Conservation (phyloP, 371 early-diverging fungal species). For the Neoconidiobolus thromboides region DNA sequence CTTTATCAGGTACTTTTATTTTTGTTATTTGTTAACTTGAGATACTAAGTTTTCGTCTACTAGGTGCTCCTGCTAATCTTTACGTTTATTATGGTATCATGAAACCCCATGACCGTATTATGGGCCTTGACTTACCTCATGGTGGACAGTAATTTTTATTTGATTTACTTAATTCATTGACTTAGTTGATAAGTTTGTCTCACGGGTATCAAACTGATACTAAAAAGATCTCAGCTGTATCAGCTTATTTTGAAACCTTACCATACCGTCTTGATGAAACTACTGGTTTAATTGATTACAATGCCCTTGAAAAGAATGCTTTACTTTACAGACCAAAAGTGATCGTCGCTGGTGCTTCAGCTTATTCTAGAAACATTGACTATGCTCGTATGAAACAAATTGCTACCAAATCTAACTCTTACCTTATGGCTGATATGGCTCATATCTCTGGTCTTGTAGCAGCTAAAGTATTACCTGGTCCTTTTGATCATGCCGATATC, state of each 20-base stretch:
- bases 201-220: conserved; percentile 97
- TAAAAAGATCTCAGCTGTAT: conserved; percentile 96
- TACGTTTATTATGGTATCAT: conserved; percentile 92
- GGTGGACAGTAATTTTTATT: conserved; percentile 87
- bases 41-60: background rate
- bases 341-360: conserved; percentile 95
- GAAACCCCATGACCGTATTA: conserved; percentile 95
- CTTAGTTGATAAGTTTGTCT: conserved; percentile 46
- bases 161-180: background rate
- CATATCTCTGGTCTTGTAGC: conserved; percentile 90
- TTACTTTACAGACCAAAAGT: conserved; percentile 88
- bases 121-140: conserved; percentile 97
- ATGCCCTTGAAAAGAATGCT: conserved; percentile 70
- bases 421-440: conserved; percentile 96
- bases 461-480: conserved; percentile 68
- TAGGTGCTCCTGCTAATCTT: conserved; percentile 91
- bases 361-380: conserved; percentile 93
- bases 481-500: conserved; percentile 93
- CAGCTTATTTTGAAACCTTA: conserved; percentile 90
- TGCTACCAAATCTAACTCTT: conserved; percentile 68
- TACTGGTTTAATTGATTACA: conserved; percentile 92
- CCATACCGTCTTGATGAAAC: conserved; percentile 87
- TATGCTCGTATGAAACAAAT: conserved; percentile 84
- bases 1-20: conserved; percentile 59
- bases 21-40: background rate